Base-by-base conservation (phyloP, 164 flowering plant species). In the Santalum album region DNA sequence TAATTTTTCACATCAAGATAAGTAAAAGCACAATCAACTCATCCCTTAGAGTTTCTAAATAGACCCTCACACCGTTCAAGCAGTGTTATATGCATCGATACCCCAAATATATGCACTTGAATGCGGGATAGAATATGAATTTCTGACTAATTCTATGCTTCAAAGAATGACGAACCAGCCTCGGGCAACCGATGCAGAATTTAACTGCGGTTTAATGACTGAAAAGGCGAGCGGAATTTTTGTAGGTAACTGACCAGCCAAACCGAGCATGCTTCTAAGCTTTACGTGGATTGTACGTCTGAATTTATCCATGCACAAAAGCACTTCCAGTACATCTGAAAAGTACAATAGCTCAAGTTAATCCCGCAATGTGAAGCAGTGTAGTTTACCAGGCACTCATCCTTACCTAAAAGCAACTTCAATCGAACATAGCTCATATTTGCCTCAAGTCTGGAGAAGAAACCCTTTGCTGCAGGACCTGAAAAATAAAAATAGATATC, bases 331-430 rank as follows among this genome's bases (percentile, higher is more conserved):
- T 14, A 58, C 19, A 40, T 48, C 75, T 71, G 64, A 24, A 44
- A 36, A 42, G 36, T 17, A 23, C 7, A 6, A 11, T 34, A 47
- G 44, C 21, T 19, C 27, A 19, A 51, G 25, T 48, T n/a, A 54
- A 7, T 43, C 18, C 12, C 7, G 6, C 9, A 15, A 38, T 11
- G 16, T 15, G 14, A 38, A 38, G 16, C 17, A 10, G 9, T 3
- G 14, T 38, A 38, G 16, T 15, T 11, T 38, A 15, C 42, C 14
- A 45, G 7, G 23, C 21, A 46, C 26, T 26, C 27, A 62, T 57
- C 44, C 67, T 63, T 69, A 69, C 73, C 74, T 3, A 76, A 56
- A 36, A 54, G 36, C 47, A 73, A 36, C 50, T 68, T 62, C 22
- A 72, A 39, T 21, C 43, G 54, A 48, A 72, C 40, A 58, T 69